A percentile compares a stretch with the other conserved stretches of the same genome.
These are phyloP conservation scores for Entophlyctis luteolus DNA, from an alignment of 192 early-diverging fungal genomes.

Conservation along the genomic window DNA sequence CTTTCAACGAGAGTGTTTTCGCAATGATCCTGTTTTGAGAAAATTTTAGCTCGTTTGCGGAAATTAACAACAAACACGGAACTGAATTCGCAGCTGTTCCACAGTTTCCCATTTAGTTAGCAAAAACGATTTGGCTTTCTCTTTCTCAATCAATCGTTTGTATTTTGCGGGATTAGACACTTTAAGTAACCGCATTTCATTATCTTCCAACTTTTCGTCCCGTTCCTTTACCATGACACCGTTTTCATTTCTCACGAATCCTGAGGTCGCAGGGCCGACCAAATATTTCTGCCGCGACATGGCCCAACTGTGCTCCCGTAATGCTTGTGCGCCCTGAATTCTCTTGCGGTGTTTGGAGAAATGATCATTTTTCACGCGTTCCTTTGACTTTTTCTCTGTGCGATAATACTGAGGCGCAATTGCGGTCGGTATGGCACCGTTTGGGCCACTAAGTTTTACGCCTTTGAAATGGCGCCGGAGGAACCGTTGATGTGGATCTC, in stretches of 20 bases:
- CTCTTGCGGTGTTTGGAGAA: neutral
- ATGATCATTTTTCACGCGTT: conserved; percentile 17
- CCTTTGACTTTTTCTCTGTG: neutral
- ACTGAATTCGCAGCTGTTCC: conserved; percentile 24
- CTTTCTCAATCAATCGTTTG: conserved; percentile 21
- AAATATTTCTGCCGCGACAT: neutral
- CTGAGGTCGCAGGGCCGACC: neutral
- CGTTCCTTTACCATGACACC: neutral
- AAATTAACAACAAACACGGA: neutral
- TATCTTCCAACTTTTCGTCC: conserved; percentile 7
- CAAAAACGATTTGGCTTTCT: conserved; percentile 20
- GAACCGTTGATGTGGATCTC: conserved; percentile 15
- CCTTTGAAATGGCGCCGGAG: conserved; percentile 9
- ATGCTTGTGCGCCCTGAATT: conserved; percentile 16
- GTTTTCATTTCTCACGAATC: neutral
- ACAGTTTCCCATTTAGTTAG: conserved; percentile 20
- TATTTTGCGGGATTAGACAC: conserved; percentile 22
- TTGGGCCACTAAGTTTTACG: conserved; percentile 10
- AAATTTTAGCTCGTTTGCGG: neutral
- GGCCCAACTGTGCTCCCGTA: conserved; percentile 13
- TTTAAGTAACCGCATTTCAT: conserved; percentile 10
- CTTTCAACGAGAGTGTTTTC: conserved; percentile 20
- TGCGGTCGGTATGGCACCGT: neutral
- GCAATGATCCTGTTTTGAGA: conserved; percentile 15
- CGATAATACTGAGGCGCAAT: neutral